phyloP scores from a whole-genome alignment of 2,329 filamentous ascomycete genomes.

The Claviceps citrina region DNA sequence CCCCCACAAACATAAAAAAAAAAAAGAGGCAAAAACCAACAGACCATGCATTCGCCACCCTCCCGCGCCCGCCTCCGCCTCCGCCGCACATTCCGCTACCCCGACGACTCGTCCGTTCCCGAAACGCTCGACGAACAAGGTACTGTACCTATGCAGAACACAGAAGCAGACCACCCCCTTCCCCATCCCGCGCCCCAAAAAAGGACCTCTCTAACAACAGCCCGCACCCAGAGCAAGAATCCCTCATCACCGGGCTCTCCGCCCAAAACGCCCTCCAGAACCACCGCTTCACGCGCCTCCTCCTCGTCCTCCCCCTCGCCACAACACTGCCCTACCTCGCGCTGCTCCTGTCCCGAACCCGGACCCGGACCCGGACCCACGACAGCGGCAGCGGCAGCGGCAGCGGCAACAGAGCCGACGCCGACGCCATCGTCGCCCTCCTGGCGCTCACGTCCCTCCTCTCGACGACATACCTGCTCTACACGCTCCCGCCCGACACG shows the following conservation, averaged over 20 bases:
- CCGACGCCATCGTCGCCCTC: slow-evolving; percentile 30
- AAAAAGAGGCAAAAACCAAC: no score
- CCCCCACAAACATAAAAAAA: no score
- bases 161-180: no score
- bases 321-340: slow-evolving; percentile 38
- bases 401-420: no score
- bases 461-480: slow-evolving; percentile 46
- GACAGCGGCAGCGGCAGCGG: no score
- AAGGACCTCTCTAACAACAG: not conserved
- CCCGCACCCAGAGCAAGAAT: slow-evolving; percentile 42
- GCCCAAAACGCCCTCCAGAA: slow-evolving; percentile 42
- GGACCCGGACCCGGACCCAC: no score
- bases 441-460: slow-evolving; percentile 48
- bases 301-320: slow-evolving; percentile 45
- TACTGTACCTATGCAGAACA: slow-evolving; percentile 16
- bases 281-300: slow-evolving; percentile 38
- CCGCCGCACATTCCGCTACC: slow-evolving; percentile 65
- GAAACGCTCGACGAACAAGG: slow-evolving; percentile 64
- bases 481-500: slow-evolving; percentile 35
- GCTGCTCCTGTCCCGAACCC: slow-evolving; percentile 18
- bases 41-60: slow-evolving; percentile 8
- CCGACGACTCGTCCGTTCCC: slow-evolving; percentile 39
- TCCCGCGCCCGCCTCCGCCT: slow-evolving; percentile 52
- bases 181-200: not conserved
- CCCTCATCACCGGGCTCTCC: slow-evolving; percentile 40